Percentiles rank a stretch among this genome's conserved stretches.
Evolutionary conservation across 805 yeast genomes (phyloP).

Genomic region (Ogataea nonfermentans): DNA sequence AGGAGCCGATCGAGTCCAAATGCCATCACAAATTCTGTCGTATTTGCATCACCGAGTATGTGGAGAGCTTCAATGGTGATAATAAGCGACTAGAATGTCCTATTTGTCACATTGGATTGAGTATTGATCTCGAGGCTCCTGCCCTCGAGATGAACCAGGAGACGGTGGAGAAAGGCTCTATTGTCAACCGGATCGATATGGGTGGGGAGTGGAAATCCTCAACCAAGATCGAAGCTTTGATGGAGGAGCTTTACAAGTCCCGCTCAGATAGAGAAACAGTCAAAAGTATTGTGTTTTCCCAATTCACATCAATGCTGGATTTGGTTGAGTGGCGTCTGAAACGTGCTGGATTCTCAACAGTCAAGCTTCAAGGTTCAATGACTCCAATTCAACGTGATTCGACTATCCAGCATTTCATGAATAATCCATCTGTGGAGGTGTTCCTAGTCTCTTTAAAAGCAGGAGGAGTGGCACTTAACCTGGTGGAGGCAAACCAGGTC

Average conservation of each 20-base stretch:
- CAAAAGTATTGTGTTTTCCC: constrained; percentile 95
- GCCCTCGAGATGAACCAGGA: constrained; percentile 67
- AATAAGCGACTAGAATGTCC: constrained; percentile 75
- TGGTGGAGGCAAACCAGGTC: constrained; percentile 97
- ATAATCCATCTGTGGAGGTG: constrained; percentile 87
- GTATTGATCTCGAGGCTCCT: constrained; percentile 87
- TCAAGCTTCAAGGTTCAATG: constrained; percentile 94
- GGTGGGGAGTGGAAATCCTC: constrained; percentile 91
- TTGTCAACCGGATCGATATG: constrained; percentile 85
- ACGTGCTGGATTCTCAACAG: constrained; percentile 93
- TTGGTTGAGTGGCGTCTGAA: constrained; percentile 93
- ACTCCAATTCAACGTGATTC: constrained; percentile 93
- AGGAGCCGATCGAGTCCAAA: constrained; percentile 91
- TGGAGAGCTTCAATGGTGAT: constrained; percentile 71
- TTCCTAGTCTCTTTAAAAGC: constrained; percentile 94
- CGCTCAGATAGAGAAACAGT: constrained; percentile 86
- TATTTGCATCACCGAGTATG: constrained; percentile 85
- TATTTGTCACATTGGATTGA: constrained; percentile 89
- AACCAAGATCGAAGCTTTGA: constrained; percentile 93
- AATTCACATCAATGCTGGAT: constrained; percentile 95
- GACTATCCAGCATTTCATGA: constrained; percentile 89
- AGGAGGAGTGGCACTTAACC: constrained; percentile 96
- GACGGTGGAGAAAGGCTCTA: constrained; percentile 60
- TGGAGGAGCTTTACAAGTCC: constrained; percentile 85
- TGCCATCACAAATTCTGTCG: constrained; percentile 95